Evolutionary conservation across 2,329 filamentous ascomycete species (phyloP).

Genomic region (Aulographum hederae): DNA sequence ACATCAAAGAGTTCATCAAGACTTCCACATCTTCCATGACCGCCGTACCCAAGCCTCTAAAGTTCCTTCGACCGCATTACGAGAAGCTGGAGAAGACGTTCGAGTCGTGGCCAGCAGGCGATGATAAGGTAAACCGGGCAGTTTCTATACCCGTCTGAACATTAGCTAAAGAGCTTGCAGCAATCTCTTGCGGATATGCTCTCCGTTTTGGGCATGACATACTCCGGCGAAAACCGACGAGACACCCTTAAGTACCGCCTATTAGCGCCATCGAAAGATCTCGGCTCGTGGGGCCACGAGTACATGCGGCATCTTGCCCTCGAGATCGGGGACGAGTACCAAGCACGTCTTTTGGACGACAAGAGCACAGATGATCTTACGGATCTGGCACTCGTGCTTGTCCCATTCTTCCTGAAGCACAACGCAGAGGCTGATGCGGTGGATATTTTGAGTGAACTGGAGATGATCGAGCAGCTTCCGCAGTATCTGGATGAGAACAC

Average conservation of each 20-base stretch:
- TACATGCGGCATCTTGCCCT: conserved; percentile 90
- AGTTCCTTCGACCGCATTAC: conserved; percentile 95
- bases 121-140: conserved; percentile 60
- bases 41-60: conserved; percentile 91
- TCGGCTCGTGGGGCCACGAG: conserved; percentile 95
- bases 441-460: conserved; percentile 88
- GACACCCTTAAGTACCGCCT: conserved; percentile 94
- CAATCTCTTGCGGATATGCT: conserved; percentile 78
- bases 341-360: conserved; percentile 69
- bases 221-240: conserved; percentile 86
- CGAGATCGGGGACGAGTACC: conserved; percentile 90
- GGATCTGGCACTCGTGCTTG: conserved; percentile 64
- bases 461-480: conserved; percentile 86
- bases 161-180: conserved; percentile 18
- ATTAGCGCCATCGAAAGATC: conserved; percentile 74
- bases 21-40: conserved; percentile 99
- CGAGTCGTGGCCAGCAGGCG: conserved; percentile 69
- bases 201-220: conserved; percentile 97
- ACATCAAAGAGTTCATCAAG: conserved; percentile 97
- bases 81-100: conserved; percentile 74
- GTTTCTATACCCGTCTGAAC: background rate
- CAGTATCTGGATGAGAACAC: conserved; percentile 87
- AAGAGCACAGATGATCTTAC: conserved; percentile 69
- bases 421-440: conserved; percentile 97
- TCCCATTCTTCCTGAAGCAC: conserved; percentile 90